Evolutionary conservation across 345 rosid genomes (phyloP).

Genomic region (Eucalyptus erythrocorys): DNA sequence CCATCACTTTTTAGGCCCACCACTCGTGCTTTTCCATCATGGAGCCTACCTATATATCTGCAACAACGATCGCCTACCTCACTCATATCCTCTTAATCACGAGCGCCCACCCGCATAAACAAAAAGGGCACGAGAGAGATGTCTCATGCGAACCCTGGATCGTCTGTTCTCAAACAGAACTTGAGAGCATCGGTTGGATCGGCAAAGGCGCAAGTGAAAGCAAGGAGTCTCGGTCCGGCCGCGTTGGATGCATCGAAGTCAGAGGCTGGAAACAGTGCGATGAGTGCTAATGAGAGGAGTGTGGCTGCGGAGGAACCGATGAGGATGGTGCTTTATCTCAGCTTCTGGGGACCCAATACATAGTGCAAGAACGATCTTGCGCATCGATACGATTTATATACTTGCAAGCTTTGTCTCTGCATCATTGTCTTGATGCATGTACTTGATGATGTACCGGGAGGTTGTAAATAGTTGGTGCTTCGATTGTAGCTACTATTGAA

Average conservation of each 20-base stretch:
- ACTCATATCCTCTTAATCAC: not conserved
- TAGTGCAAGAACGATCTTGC: not conserved
- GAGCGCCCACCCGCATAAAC: not conserved
- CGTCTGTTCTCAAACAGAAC: not conserved
- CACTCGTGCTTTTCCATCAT: not conserved
- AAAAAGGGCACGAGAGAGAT: not conserved
- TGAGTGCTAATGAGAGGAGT: not conserved
- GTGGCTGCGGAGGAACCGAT: not conserved
- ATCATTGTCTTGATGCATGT: not conserved
- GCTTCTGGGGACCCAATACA: conserved; percentile 11
- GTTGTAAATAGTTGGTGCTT: not conserved
- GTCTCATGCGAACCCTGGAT: not conserved
- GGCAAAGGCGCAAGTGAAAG: not conserved
- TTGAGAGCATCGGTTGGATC: not conserved
- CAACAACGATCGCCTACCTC: not conserved
- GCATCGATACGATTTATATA: not conserved
- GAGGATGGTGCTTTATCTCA: conserved; percentile 10
- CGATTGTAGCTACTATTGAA: not conserved
- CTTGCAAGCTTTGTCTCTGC: not conserved
- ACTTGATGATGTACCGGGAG: not conserved
- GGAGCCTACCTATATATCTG: not conserved
- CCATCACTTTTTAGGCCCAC: not conserved
- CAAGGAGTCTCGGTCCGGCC: not conserved
- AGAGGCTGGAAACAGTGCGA: not conserved
- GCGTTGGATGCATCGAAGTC: not conserved